Conservation (phyloP, 2,329 filamentous ascomycete species). For the Colletotrichum sp. region DNA sequence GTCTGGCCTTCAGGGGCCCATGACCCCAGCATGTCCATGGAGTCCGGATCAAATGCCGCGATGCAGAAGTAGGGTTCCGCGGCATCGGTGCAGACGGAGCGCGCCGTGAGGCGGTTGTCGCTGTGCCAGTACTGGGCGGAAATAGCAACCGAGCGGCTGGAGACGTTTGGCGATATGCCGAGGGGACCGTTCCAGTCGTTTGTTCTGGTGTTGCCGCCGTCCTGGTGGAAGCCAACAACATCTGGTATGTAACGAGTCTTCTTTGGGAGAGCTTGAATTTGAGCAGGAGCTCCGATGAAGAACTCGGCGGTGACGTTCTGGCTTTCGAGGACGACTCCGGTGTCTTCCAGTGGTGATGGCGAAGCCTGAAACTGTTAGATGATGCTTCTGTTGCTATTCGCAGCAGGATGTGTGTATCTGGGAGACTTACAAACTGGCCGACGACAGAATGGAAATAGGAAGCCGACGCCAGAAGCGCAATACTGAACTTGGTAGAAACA, state of each 20-base stretch:
- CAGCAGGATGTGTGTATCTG: too few species aligned
- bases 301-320: neutral
- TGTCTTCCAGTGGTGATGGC: neutral
- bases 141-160: neutral
- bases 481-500: neutral
- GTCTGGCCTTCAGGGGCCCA: neutral
- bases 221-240: neutral
- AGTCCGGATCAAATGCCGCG: neutral
- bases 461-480: neutral
- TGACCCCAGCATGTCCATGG: neutral
- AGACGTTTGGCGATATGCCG: neutral
- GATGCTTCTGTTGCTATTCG: too few species aligned
- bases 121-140: neutral
- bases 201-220: neutral
- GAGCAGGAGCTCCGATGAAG: neutral
- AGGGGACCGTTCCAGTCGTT: neutral
- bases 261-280: neutral
- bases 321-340: neutral
- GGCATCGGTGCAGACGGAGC: neutral
- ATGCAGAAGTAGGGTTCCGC: neutral
- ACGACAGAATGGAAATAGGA: accelerated
- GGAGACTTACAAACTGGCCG: neutral
- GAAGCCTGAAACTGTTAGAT: neutral
- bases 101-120: neutral
- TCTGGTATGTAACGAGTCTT: neutral